Percentiles rank a stretch among this genome's conserved stretches.
These are phyloP conservation scores for Globisporangium barbulae DNA, from an alignment of 352 stramenopile species.

Conservation along the genomic window DNA sequence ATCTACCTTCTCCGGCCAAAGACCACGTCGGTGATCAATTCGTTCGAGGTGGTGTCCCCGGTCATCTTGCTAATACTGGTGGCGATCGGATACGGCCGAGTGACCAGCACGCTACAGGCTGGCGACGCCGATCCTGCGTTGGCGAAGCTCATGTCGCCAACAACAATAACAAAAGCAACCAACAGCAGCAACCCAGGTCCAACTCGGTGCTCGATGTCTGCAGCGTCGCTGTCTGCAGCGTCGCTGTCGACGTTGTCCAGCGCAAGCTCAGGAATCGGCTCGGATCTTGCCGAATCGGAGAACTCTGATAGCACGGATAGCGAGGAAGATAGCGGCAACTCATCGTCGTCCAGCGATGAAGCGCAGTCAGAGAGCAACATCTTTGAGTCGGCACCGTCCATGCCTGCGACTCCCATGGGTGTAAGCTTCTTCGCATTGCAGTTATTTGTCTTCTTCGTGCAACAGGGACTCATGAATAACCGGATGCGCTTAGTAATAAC, in stretches of 20 bases:
- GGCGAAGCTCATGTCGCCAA: constrained; percentile 57
- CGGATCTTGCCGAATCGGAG: constrained; percentile 67
- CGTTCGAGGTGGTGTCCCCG: constrained; percentile 69
- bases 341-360: constrained; percentile 72
- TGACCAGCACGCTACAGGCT: constrained; percentile 64
- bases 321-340: constrained; percentile 73
- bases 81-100: constrained; percentile 71
- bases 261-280: constrained; percentile 39
- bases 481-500: constrained; percentile 9
- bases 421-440: constrained; percentile 10
- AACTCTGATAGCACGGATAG: constrained; percentile 78
- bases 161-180: constrained; percentile 35
- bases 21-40: constrained; percentile 46
- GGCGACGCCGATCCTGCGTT: constrained; percentile 45
- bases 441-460: not conserved
- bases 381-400: constrained; percentile 27
- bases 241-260: constrained; percentile 17
- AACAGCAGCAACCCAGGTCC: not conserved
- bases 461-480: constrained; percentile 1
- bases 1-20: constrained; percentile 54
- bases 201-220: constrained; percentile 20
- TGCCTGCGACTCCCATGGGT: constrained; percentile 22
- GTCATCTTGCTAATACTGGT: constrained; percentile 56
- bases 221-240: constrained; percentile 14
- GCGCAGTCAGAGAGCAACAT: constrained; percentile 37